A percentile compares a stretch with the other conserved stretches of the same genome.
Conservation (phyloP, 768 basidiomycete species). For the Hericium rajendrae region DNA sequence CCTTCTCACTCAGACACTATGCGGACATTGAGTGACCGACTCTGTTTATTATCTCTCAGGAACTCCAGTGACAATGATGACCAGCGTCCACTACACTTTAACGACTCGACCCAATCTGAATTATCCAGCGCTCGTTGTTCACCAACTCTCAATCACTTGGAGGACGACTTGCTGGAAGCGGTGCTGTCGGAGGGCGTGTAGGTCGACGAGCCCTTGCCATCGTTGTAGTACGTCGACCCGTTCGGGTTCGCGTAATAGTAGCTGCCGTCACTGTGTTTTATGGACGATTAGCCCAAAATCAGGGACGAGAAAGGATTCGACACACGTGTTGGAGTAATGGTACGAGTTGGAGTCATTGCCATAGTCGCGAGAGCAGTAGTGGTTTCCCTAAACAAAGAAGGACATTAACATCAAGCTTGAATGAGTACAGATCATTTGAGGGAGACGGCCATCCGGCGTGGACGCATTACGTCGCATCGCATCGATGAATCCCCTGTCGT, state of each 20-base stretch:
- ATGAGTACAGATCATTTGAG: not conserved
- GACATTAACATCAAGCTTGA: not conserved
- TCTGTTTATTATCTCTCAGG: too few species aligned
- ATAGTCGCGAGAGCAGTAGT: slow-evolving; percentile 3
- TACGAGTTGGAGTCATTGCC: not conserved
- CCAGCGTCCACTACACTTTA: too few species aligned
- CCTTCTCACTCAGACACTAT: too few species aligned
- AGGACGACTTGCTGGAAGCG: not conserved
- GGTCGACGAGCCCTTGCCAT: not conserved
- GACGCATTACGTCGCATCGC: too few species aligned
- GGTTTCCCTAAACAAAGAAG: not conserved
- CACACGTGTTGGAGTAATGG: slow-evolving; percentile 1
- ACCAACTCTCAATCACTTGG: not conserved
- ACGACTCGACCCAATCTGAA: too few species aligned
- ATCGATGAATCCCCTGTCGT: too few species aligned
- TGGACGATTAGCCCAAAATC: not conserved
- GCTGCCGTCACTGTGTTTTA: not conserved
- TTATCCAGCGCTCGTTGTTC: too few species aligned
- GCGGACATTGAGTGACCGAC: too few species aligned
- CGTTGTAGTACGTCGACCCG: not conserved
- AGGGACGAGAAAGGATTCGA: not conserved
- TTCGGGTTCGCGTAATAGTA: slow-evolving; percentile 2
- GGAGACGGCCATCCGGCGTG: not conserved
- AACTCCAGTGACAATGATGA: too few species aligned
- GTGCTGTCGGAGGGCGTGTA: not conserved